Base-by-base conservation (phyloP, 345 rosid genomes). In the Dimocarpus longan region DNA sequence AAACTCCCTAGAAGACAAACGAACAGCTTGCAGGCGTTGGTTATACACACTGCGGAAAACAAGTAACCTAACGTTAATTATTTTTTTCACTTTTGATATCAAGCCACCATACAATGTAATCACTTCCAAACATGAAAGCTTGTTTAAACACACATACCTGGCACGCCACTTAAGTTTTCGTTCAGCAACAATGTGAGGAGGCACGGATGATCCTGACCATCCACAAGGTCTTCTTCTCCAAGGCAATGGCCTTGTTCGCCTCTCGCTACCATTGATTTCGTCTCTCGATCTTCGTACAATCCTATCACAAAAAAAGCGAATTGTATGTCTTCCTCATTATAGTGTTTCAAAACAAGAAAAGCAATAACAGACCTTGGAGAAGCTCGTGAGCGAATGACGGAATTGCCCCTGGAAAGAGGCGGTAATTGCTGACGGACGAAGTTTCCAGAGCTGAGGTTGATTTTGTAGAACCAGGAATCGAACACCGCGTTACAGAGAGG, bases 81-180 rank as follows among this genome's bases (percentile, higher is more conserved):
- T 4, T 26, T 54, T 74, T 40, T 32, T 57, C 67, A 21, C 21
- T 21, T 6, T 40, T 7, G 19, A 8, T 22, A 18, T 16, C 8
- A 43, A 37, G 59, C 50, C n/a, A 72, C 66, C 26, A 42, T 1
- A 62, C 40, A 59, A 39, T 13, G 24, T 9, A 60, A 42, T 48
- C 10, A 22, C 42, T 8, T 7, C 52, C 52, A 46, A 46, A 32
- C 4, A 32, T 32, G 37, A 32, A 32, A 32, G 4, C 37, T 32
- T 32, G 37, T 46, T 46, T n/a, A 60, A 63, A 28, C 7, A 39
- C 52, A 76, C 21, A 22, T 84, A 94, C 97, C 98, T 92, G 57
- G 88, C 88, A 66, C 92, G 95, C 98, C 94, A 92, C 10, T 80
- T 87, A 80, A 92, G 89, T 86, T 89, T 94, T 71, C 90, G 83